A percentile compares a stretch with the other conserved stretches of the same genome.
phyloP scores from a whole-genome alignment of 78 protist genomes.

The Diacronema lutheri region DNA sequence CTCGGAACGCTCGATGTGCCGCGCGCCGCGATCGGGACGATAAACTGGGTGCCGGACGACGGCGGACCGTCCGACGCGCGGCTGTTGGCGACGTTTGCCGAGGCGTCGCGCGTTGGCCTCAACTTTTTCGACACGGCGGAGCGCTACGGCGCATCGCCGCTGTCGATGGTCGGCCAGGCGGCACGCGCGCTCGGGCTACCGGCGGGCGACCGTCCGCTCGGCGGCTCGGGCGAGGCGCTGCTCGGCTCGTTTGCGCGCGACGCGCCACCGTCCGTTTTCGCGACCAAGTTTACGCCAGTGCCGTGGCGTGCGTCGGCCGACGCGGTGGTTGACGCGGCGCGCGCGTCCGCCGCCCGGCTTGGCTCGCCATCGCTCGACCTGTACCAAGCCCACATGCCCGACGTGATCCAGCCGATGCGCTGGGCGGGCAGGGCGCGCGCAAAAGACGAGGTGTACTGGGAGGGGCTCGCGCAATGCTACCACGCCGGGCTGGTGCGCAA shows the following conservation, averaged over 20 bases:
- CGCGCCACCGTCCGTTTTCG: background rate
- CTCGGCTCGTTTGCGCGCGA: background rate
- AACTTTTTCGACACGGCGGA: slow-evolving; percentile 27
- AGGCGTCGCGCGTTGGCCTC: background rate
- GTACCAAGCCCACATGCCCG: slow-evolving; percentile 26
- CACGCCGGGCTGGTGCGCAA: background rate
- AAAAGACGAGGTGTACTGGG: slow-evolving; percentile 16
- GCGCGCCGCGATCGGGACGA: background rate
- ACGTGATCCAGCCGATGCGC: slow-evolving; percentile 14
- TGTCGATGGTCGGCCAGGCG: background rate
- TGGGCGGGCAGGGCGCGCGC: background rate
- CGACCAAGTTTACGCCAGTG: slow-evolving; percentile 18
- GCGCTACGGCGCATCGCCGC: slow-evolving; percentile 3
- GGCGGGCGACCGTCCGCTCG: background rate
- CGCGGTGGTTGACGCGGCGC: background rate
- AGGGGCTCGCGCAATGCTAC: slow-evolving; percentile 16
- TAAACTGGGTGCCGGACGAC: background rate
- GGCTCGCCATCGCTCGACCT: background rate
- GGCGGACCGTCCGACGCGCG: background rate
- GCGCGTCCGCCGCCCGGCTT: background rate
- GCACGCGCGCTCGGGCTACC: background rate
- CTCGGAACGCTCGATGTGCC: slow-evolving; percentile 6
- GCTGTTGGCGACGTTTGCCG: background rate
- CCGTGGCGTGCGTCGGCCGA: background rate
- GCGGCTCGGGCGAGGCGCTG: background rate